Conservation (phyloP, 108 stramenopile genomes). For the Fragilariopsis cylindrus region DNA sequence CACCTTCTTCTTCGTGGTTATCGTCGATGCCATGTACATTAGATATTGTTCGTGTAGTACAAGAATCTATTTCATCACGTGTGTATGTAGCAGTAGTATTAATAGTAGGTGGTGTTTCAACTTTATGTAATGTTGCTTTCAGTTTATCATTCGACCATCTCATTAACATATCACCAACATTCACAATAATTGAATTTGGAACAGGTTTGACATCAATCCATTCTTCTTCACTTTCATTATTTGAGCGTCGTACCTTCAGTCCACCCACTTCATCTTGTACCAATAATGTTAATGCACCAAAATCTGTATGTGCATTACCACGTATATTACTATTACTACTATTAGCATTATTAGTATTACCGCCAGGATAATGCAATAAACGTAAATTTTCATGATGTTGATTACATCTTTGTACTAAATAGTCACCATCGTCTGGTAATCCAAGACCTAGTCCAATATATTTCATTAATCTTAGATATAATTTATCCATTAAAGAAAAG, state of each 20-base stretch:
- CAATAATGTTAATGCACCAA: constrained; percentile 63
- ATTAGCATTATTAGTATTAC: constrained; percentile 3
- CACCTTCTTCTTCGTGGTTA: neutral
- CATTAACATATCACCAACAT: constrained; percentile 45
- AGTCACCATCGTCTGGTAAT: constrained; percentile 17
- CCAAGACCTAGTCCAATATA: constrained; percentile 20
- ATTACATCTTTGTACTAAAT: constrained; percentile 31
- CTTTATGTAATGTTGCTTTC: constrained; percentile 38
- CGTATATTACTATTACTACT: constrained; percentile 13
- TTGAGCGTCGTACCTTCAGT: constrained; percentile 41
- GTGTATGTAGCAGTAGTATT: neutral
- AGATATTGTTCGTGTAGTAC: too few relatives aligned
- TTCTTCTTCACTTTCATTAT: constrained; percentile 22
- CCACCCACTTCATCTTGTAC: constrained; percentile 60
- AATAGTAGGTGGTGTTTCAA: constrained; percentile 2
- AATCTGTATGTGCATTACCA: constrained; percentile 50
- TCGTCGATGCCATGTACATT: neutral
- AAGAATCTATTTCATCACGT: neutral
- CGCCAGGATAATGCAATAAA: constrained; percentile 32
- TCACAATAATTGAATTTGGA: constrained; percentile 37
- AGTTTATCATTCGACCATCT: constrained; percentile 39
- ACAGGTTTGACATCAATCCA: constrained; percentile 62
- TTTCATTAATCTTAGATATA: constrained; percentile 37
- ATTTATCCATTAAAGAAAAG: constrained; percentile 39
- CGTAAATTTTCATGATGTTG: constrained; percentile 33